Evolutionary conservation across 768 basidiomycete species (phyloP), one percentile per base, ranked within the genome.

Genomic region (Tulasnella sp.): DNA sequence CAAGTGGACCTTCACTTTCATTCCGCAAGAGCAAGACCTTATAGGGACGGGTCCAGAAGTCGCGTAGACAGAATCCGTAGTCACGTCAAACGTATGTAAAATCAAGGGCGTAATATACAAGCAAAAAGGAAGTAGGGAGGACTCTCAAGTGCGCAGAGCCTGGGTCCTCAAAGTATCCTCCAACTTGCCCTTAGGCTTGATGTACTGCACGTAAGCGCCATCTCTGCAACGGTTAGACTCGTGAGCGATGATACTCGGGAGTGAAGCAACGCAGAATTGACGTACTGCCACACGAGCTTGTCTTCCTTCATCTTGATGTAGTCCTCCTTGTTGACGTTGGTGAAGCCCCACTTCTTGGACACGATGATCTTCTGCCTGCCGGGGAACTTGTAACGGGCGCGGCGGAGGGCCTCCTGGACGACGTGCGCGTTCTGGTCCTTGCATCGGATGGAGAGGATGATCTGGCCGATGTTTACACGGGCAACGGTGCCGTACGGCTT

Each of bases 301-400:
- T 94, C 90, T 78, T 88, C 88, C 86, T 96, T 95, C 76, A 95
- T 84, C 82, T 88, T 89, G 79, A 86, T 77, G 81, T 97, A 98
- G 63, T 95, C 94, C 76, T 87, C 89, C 81, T 94, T 89, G 80
- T 88, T 87, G 73, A 98, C 94, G 77, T 91, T 90, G 47, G 97
- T 99, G 85, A 99, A 98, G 74, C 95, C 95, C 95, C 97, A 98
- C 87, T 96, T 97, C 87, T 94, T 94, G 72, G 90, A 93, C 76
- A 94, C 85, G 76, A 95, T 95, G 81, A 96, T 95, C 88, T 96
- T 96, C 85, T 96, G 94, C 79, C 94, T 88, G 72, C 94, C 94
- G n/a, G 94, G 92, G 90, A 95, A 96, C 89, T 98, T 99, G 89
- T 98, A 98, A 71, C 96, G 92, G 12, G 95, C 93, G 77, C 95